Evolutionary conservation across 768 basidiomycete genomes (phyloP), one percentile per base, ranked within the genome.

Genomic region (Naganishia vishniacii): DNA sequence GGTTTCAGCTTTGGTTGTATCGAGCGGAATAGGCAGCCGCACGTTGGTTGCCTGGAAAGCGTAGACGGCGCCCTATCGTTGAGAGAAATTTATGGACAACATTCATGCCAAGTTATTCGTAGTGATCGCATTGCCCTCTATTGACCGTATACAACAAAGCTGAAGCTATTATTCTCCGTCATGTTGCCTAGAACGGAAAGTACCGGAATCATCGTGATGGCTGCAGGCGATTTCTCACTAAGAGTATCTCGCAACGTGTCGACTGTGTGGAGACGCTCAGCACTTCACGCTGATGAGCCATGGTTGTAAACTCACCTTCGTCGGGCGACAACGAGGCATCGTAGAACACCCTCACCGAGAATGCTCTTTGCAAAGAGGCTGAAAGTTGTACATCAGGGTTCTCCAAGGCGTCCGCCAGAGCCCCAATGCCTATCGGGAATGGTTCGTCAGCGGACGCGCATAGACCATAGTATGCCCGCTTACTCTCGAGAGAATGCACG

Each of bases 401-500:
- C 20, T 56, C 53, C 53, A 56, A 26, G 7, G n/a, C 53, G 31
- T 56, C 53, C n/a, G 53, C 53, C 32, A 56, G 5, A 2, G 53
- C 53, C 13, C 18, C 37, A 29, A 56, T 34, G 23, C 53, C 53
- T 56, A 23, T 12, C 4, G 34, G 15, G n/a, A 34, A 31, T n/a
- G 31, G 32, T 31, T 51, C n/a, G n/a, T n/a, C n/a, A n/a, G n/a
- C n/a, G n/a, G n/a, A n/a, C n/a, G n/a, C n/a, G n/a, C n/a, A n/a
- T n/a, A n/a, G n/a, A n/a, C n/a, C n/a, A n/a, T n/a, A n/a, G n/a
- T n/a, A n/a, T n/a, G n/a, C n/a, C n/a, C n/a, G n/a, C n/a, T 12
- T 40, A 63, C 49, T 47, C 26, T 41, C 37, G 29, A 53, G 56
- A 44, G 25, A 26, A 20, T 63, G 62, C 32, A 63, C 51, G 16